phyloP scores from a whole-genome alignment of 2,329 filamentous ascomycete species.

The Penicillium italicum region DNA sequence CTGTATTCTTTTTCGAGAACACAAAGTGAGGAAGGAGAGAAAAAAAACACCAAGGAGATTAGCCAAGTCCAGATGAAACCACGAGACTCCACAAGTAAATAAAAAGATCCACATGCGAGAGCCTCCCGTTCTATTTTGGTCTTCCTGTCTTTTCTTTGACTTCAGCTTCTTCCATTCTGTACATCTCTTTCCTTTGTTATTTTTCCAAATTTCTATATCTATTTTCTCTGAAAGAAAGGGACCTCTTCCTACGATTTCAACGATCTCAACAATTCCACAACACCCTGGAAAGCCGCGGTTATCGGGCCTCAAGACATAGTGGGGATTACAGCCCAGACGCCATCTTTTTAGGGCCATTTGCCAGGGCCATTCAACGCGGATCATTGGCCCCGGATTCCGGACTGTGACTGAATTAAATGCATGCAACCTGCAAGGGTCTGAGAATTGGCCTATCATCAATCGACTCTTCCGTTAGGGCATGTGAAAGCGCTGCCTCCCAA shows the following conservation, averaged over 20 bases:
- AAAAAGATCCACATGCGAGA: conserved; percentile 5
- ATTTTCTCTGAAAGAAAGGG: background rate
- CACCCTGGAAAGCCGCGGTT: background rate
- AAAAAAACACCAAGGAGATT: background rate
- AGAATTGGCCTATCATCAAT: conserved; percentile 1
- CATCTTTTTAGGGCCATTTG: background rate
- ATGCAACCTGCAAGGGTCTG: conserved; percentile 2
- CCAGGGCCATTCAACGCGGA: background rate
- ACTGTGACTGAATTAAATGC: background rate
- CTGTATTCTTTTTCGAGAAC: background rate
- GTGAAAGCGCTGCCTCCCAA: background rate
- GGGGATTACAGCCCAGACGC: conserved; percentile 1
- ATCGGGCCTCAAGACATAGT: conserved; percentile 1
- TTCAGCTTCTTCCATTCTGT: background rate
- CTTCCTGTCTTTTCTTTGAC: background rate
- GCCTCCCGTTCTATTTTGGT: conserved; percentile 2
- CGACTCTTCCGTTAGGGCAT: background rate
- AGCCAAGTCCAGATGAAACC: conserved; percentile 9
- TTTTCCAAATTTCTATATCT: background rate
- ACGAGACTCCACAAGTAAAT: conserved; percentile 9
- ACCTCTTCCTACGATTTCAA: too few species aligned
- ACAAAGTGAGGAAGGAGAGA: background rate
- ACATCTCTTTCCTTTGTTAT: background rate
- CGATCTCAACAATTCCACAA: too few species aligned
- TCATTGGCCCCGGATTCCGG: background rate